These are phyloP conservation scores for Xylaria telfairii DNA, from an alignment of 495 filamentous ascomycete species.

Conservation along the genomic window DNA sequence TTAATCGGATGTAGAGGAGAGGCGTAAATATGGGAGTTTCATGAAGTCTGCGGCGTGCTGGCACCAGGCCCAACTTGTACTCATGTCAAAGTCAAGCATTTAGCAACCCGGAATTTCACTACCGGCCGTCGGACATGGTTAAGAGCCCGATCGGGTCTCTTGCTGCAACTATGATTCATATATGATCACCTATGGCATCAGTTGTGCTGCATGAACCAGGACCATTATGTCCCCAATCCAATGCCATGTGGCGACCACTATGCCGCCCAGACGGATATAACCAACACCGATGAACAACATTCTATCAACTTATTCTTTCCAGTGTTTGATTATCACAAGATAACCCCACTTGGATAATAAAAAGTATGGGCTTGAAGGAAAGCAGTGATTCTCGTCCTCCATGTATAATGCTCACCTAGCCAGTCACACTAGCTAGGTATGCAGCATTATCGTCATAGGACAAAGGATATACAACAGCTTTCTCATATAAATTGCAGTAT, in stretches of 20 bases:
- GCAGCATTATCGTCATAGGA: too few relatives aligned
- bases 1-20: not conserved
- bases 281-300: not conserved
- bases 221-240: not conserved
- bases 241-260: not conserved
- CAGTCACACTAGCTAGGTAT: not conserved
- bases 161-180: slow-evolving; percentile 4
- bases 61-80: not conserved
- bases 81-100: not conserved
- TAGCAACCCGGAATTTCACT: not conserved
- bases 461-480: not conserved
- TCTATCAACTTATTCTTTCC: not conserved
- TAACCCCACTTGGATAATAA: not conserved
- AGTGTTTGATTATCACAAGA: not conserved
- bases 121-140: slow-evolving; percentile 6
- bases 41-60: not conserved
- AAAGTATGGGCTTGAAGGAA: too few relatives aligned
- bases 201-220: not conserved
- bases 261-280: not conserved
- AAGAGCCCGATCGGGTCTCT: not conserved
- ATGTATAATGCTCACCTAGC: too few relatives aligned
- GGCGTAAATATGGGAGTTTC: not conserved
- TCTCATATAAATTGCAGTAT: not conserved
- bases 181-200: not conserved
- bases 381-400: not conserved